Percentiles rank a stretch among this genome's conserved stretches.
Evolutionary conservation across 2,329 filamentous ascomycete genomes (phyloP).

Genomic region (Trichoderma gracile): DNA sequence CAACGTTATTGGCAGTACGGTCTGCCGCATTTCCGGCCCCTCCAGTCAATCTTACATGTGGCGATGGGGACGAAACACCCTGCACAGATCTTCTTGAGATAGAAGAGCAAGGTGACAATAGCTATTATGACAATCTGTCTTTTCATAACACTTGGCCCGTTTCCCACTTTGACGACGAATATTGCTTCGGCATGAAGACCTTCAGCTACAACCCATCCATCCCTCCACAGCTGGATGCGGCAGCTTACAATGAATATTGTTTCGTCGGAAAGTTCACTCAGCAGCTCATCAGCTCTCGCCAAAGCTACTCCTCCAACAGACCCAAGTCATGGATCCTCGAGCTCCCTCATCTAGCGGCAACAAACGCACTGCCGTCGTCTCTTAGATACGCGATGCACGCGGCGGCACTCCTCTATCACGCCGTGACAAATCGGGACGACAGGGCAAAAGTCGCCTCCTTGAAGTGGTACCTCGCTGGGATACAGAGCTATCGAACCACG

Average conservation of each 20-base stretch:
- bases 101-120: not conserved
- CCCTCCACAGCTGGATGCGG: not conserved
- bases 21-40: not conserved
- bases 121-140: too few relatives aligned
- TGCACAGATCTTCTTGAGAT: not conserved
- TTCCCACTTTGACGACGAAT: not conserved
- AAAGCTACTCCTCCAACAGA: not conserved
- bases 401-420: conserved; percentile 8
- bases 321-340: conserved; percentile 16
- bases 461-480: not conserved
- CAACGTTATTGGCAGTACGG: too few relatives aligned
- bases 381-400: conserved; percentile 18
- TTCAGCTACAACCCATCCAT: not conserved
- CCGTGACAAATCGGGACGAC: not conserved
- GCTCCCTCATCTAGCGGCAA: conserved; percentile 5
- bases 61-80: not conserved
- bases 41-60: not conserved
- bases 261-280: conserved; percentile 9
- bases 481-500: conserved; percentile 5
- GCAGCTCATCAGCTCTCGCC: conserved; percentile 11
- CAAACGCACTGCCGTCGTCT: not conserved
- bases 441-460: conserved; percentile 4
- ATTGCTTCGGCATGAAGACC: not conserved
- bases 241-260: conserved; percentile 9
- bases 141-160: too few relatives aligned